These are phyloP conservation scores for Blastomyces gilchristii DNA, from an alignment of 2,329 filamentous ascomycete species.

Conservation along the genomic window DNA sequence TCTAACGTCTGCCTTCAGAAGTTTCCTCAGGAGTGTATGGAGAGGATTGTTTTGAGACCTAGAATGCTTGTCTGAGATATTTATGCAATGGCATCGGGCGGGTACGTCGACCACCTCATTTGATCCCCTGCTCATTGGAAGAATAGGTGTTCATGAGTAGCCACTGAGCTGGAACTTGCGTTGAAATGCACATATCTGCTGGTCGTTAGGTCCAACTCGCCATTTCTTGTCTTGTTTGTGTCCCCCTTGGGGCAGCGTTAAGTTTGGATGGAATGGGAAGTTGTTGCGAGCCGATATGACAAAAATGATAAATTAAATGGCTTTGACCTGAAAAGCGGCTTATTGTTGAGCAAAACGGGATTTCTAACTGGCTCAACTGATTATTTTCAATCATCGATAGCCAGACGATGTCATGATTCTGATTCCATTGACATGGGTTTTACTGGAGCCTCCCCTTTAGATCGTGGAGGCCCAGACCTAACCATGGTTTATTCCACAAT, in stretches of 20 bases:
- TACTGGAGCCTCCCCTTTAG: background rate
- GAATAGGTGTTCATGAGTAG: background rate
- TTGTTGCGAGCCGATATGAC: background rate
- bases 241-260: background rate
- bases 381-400: background rate
- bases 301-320: background rate
- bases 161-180: background rate
- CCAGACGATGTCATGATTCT: background rate
- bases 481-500: background rate
- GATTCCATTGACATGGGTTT: background rate
- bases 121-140: background rate
- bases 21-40: background rate
- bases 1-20: background rate
- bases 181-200: background rate
- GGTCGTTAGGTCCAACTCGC: background rate
- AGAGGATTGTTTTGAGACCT: background rate
- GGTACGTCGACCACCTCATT: background rate
- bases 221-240: background rate
- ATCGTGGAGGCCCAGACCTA: too few species aligned
- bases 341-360: background rate
- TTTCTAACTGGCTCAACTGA: background rate
- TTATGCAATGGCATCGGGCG: background rate
- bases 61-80: background rate
- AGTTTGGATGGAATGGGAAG: background rate
- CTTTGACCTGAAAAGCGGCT: background rate